Evolutionary conservation across 2,329 filamentous ascomycete species (phyloP).

Genomic region (Alternaria arbusti): DNA sequence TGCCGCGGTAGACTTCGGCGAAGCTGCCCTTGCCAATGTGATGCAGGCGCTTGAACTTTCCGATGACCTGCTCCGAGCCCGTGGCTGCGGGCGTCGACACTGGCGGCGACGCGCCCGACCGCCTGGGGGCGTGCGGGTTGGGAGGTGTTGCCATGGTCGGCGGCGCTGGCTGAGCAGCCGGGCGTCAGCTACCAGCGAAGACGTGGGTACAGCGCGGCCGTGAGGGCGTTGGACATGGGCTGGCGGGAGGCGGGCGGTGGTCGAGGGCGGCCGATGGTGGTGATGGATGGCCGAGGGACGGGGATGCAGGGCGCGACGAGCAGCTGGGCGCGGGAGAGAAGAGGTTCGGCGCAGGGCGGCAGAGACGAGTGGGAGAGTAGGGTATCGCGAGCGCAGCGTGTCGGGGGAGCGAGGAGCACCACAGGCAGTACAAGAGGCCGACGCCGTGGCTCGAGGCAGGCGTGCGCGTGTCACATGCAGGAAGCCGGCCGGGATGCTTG

Average conservation of each 20-base stretch:
- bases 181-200: slow-evolving; percentile 44
- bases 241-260: slow-evolving; percentile 17
- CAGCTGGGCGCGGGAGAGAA: background rate
- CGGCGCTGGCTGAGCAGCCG: slow-evolving; percentile 40
- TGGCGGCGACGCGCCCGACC: slow-evolving; percentile 47
- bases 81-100: slow-evolving; percentile 29
- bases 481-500: background rate
- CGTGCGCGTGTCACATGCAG: background rate
- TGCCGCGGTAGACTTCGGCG: slow-evolving; percentile 89
- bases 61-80: slow-evolving; percentile 57
- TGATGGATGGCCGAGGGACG: slow-evolving; percentile 3
- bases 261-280: slow-evolving; percentile 12
- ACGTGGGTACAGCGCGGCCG: slow-evolving; percentile 47
- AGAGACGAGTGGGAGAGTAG: background rate
- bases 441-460: background rate
- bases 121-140: slow-evolving; percentile 41
- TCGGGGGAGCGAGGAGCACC: background rate
- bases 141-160: slow-evolving; percentile 45
- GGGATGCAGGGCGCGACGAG: slow-evolving; percentile 1
- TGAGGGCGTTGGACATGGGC: slow-evolving; percentile 49
- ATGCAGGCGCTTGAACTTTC: slow-evolving; percentile 80
- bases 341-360: background rate
- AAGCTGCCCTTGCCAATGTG: slow-evolving; percentile 98
- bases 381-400: background rate
- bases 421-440: background rate